These are phyloP conservation scores for Epicoccum sorghinum DNA, from an alignment of 2,329 filamentous ascomycete genomes.

Conservation along the genomic window DNA sequence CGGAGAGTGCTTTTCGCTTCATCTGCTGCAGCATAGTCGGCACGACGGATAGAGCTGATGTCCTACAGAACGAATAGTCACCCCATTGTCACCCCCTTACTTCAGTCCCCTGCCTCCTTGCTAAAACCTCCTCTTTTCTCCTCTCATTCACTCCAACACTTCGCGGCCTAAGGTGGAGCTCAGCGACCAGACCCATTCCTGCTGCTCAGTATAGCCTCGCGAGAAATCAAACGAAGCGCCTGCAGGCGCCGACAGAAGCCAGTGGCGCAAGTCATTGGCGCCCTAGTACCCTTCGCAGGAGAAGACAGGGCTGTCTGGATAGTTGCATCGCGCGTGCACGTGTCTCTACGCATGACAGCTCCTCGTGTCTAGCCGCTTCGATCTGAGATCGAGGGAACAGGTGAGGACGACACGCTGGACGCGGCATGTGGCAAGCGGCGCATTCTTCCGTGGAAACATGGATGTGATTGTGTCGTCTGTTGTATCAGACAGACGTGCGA, in stretches of 20 bases:
- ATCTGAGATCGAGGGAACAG: background rate
- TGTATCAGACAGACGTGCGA: no score
- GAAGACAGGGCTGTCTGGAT: constrained; percentile 28
- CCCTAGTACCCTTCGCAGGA: constrained; percentile 27
- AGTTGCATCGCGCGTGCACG: constrained; percentile 23
- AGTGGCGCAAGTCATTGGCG: background rate
- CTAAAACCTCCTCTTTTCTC: background rate
- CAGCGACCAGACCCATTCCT: constrained; percentile 58
- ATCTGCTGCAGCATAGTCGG: constrained; percentile 31
- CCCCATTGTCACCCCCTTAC: background rate
- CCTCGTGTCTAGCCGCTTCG: constrained; percentile 18
- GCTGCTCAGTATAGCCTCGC: constrained; percentile 61
- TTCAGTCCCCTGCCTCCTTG: no score
- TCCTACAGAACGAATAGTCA: constrained; percentile 3
- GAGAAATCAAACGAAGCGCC: constrained; percentile 50
- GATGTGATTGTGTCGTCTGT: background rate
- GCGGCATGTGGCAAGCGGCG: background rate
- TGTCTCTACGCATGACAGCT: constrained; percentile 1
- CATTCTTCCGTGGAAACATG: background rate
- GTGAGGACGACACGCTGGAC: constrained; percentile 17
- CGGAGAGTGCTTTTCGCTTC: constrained; percentile 46
- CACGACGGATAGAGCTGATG: background rate
- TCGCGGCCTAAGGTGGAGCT: constrained; percentile 56
- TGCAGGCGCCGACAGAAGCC: constrained; percentile 32
- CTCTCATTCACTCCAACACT: background rate